Base-by-base conservation (phyloP, 306 rosid genomes). In the Trifolium subterraneum region DNA sequence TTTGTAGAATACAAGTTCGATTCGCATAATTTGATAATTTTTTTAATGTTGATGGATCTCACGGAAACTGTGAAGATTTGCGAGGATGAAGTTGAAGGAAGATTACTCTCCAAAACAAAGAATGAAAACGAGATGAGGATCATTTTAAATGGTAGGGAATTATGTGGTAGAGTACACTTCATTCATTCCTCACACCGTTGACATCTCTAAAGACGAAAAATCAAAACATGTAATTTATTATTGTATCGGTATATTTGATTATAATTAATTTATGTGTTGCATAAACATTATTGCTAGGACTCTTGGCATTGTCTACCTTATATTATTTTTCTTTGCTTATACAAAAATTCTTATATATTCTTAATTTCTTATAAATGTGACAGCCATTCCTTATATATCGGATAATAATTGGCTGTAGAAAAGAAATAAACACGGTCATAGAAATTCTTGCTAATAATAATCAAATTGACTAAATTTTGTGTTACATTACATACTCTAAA, bases 341-440 rank as follows among this genome's bases (percentile, higher is more conserved):
- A 3, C 4, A 25, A 56, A 55, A 11, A 12, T 44, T 44, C 16
- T 4, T 6, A 44, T 36, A 8, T 8, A 6, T 35, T 0, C 7
- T 1, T 35, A 31, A 3, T 7, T 44, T 12, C 48, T 42, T 14
- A 42, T 42, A 4, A 44, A 58, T 25, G 64, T 58, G 38, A 27
- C 6, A 25, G 38, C 18, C 36, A 23, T 3, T 27, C 54, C 71
- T 22, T 11, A 36, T 47, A 60, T 15, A 9, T 70, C 71, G 76
- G 64, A 14, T 29, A n/a, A 35, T 47, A 47, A 14, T 14, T 69
- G 51, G 77, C 35, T 55, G 1, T 52, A 64, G 36, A 60, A 58
- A 12, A 48, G 61, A 80, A 68, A 68, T 19, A 1, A 74, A 80
- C 11, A 44, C 48, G 56, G 47, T 23, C 59, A 79, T 42, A 35